Base-by-base conservation (phyloP, 2,329 filamentous ascomycete species). In the Colletotrichum sublineola region DNA sequence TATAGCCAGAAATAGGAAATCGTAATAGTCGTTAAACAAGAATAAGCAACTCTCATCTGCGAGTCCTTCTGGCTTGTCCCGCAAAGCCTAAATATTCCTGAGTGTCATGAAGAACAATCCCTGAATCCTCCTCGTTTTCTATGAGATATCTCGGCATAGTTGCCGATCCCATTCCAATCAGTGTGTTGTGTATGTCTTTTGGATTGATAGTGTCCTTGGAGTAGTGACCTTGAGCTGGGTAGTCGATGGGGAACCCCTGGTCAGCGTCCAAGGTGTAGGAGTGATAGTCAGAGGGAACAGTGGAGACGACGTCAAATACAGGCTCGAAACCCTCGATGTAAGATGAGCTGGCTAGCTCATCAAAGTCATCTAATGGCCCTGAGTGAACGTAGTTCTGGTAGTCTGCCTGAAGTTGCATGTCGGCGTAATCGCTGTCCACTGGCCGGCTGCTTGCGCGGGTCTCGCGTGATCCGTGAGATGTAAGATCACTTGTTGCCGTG, bases 231-330 rank as follows among this genome's bases (percentile, higher is more conserved):
- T 73, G 70, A 24, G 42, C 50, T 18, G 63, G 42, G 56, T 65
- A 73, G 15, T 73, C 70, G 14, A 67, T 50, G 14, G 66, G 38
- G 46, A 73, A 42, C 14, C 33, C 40, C n/a, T 64, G 66, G 24
- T 73, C 70, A n/a, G 63, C 67, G 42, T 73, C 70, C 66, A 73
- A 56, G 20, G 70, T 73, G 48, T 73, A 73, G 20, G 70, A 73
- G 24, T 73, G 70, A 9, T 70, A 73, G 29, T 73, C 70, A 2
- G 70, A 73, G 9, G 69, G 69, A 15, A 72, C 69, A 8, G 69
- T 72, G 2, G 69, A 72, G 1, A 70, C 70, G 6, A 73, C 70
- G 31, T 73, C 70, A 12, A 73, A 73, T 0, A 70, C 70, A 1
- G 70, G 70, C 70, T 73, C 70, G n/a, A 73, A 70, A 33, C 38